Base-by-base conservation (phyloP, 2,329 filamentous ascomycete genomes). In the Aspergillus sp. region DNA sequence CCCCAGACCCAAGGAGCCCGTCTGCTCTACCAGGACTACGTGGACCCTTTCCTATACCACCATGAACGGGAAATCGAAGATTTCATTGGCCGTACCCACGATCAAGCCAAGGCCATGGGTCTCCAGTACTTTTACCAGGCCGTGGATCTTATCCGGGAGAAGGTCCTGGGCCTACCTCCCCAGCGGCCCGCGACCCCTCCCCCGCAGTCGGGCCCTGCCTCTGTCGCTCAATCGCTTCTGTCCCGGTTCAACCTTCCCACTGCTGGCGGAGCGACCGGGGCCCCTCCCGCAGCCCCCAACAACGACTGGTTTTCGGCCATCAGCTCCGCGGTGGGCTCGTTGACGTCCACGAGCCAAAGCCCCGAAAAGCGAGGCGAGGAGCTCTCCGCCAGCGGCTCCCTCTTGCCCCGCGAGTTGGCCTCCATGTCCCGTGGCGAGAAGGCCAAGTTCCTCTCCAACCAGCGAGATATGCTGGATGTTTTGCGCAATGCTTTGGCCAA, bases 1-100 rank as follows among this genome's bases (percentile, higher is more conserved):
- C 95, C 94, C 0, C 94, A 96, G 76, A 95, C 92, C n/a, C 94
- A 97, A 74, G 95, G 95, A 74, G 92, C 93, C 58, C 90, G 90
- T 62, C 80, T 90, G 69, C 82, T 98, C 64, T 99, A 98, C 81
- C 87, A 92, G 71, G 84, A 87, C 62, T 87, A 95, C 75, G 82
- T 98, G 61, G 89, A 96, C 75, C 94, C 94, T 0, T 96, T 94
- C 80, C 87, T 99, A 53, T 83, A 87, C 69, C 85, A 92, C 62
- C 94, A 99, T 76, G 95, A 98, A 77, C 77, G 83, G 49, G 87
- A 91, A 65, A 98, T 99, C 76, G 95, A 99, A 72, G 87, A 91
- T 62, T 89, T 96, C 72, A 97, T 98, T 75, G 88, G 88, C 65
- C 85, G 87, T 61, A 83, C 88, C 46, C 93, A 98, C 75, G 90